Base-by-base conservation (phyloP, 371 early-diverging fungal species). In the Cladochytrium tenue region DNA sequence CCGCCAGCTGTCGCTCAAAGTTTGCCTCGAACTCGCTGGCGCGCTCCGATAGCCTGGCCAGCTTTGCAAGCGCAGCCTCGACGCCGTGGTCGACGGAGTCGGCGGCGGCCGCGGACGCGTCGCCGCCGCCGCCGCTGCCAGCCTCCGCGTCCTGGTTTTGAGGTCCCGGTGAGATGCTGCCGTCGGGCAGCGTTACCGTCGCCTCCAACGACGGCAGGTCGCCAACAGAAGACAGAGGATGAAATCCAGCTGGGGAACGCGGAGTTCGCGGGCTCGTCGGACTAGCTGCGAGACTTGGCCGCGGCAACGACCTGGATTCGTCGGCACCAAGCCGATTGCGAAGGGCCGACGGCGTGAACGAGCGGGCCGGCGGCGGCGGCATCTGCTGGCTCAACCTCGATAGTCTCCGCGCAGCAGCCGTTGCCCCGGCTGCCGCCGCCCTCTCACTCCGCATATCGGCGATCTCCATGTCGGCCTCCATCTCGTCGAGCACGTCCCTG, bases 1-100 rank as follows among this genome's bases (percentile, higher is more conserved):
- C 53, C 13, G 35, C 4, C 51, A 59, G 17, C 15, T 64, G 53
- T 20, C 32, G 56, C 2, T 58, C 64, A 35, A 69, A 60, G 31
- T 58, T 60, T 17, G 53, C 50, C 17, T 67, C 64, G n/a, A 64
- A 28, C n/a, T 13, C 61, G 34, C 55, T 58, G 1, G 69, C 64
- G 34, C 69, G 51, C 50, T 51, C 60, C 51, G 64, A n/a, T 1
- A 69, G 50, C 26, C 60, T 58, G 28, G 64, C 63, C 64, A 69
- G 63, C 55, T 69, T 69, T 1, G 52, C 53, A 15, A 69, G 43
- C 13, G 51, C 61, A 3, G 65, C 53, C 35, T 61, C 55, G 17
- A 69, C 60, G 15, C 33, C 43, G 5, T 30, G 7, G 25, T 35
- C 67, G 5, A 13, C 60, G 4, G 27, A 36, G 5, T 36, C 13